Evolutionary conservation across 2,329 filamentous ascomycete genomes (phyloP).

Genomic region (Didymella exigua): DNA sequence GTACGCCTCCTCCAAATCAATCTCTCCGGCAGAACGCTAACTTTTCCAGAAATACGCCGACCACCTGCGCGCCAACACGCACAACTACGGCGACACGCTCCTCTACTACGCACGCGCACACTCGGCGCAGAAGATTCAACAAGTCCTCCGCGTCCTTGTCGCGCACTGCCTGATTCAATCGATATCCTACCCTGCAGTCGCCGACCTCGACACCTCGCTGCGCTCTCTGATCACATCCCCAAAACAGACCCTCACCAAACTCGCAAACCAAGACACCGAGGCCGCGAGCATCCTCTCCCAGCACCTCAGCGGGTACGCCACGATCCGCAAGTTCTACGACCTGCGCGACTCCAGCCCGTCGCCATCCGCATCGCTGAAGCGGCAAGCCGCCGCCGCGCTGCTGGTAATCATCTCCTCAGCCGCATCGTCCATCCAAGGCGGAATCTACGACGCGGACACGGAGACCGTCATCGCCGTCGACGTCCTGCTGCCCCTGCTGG

Average conservation of each 20-base stretch:
- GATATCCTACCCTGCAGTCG: slow-evolving; percentile 73
- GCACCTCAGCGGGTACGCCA: slow-evolving; percentile 90
- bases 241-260: slow-evolving; percentile 70
- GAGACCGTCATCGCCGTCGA: slow-evolving; percentile 89
- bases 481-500: slow-evolving; percentile 80
- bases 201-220: slow-evolving; percentile 75
- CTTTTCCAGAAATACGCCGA: slow-evolving; percentile 76
- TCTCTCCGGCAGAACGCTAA: slow-evolving; percentile 22
- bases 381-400: slow-evolving; percentile 74
- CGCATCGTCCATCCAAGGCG: slow-evolving; percentile 88
- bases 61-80: slow-evolving; percentile 70
- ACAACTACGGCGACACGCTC: slow-evolving; percentile 82
- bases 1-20: slow-evolving; percentile 57
- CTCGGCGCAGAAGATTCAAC: slow-evolving; percentile 75
- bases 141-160: slow-evolving; percentile 84
- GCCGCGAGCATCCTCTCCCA: slow-evolving; percentile 83
- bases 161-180: slow-evolving; percentile 88
- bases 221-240: slow-evolving; percentile 72
- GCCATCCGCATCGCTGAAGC: slow-evolving; percentile 65
- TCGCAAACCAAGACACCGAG: slow-evolving; percentile 76
- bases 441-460: slow-evolving; percentile 79
- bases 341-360: slow-evolving; percentile 69
- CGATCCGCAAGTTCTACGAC: slow-evolving; percentile 86
- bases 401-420: slow-evolving; percentile 85
- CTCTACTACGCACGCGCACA: slow-evolving; percentile 92